Evolutionary conservation across 2,329 filamentous ascomycete species (phyloP).

Genomic region (Orbilia blumenaviensis): DNA sequence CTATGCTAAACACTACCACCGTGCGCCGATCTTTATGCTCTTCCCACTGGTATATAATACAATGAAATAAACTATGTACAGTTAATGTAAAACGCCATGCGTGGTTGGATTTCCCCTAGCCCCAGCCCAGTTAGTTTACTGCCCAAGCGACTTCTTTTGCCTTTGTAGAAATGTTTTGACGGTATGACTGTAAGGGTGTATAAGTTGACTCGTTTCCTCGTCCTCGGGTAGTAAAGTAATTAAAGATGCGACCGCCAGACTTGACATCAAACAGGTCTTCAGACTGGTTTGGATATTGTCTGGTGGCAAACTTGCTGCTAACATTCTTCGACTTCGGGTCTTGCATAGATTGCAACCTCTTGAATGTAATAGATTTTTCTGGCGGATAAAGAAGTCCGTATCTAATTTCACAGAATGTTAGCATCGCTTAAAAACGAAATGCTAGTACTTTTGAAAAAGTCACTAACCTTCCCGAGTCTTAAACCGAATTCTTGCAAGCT

Average conservation of each 20-base stretch:
- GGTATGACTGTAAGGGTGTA: conserved; percentile 50
- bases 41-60: conserved; percentile 30
- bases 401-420: conserved; percentile 15
- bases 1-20: conserved; percentile 20
- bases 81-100: not conserved
- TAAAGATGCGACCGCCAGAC: conserved; percentile 42
- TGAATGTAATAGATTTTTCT: conserved; percentile 33
- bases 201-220: conserved; percentile 51
- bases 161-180: conserved; percentile 45
- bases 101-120: not conserved
- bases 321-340: conserved; percentile 33
- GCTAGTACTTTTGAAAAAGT: not conserved
- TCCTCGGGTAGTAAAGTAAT: conserved; percentile 43
- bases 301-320: conserved; percentile 35
- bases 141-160: conserved; percentile 21
- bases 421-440: not conserved
- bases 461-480: conserved; percentile 46
- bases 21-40: conserved; percentile 37
- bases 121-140: not conserved
- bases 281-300: conserved; percentile 47
- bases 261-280: conserved; percentile 46
- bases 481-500: conserved; percentile 42
- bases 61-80: conserved; percentile 45
- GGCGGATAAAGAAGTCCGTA: conserved; percentile 40
- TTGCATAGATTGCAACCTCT: conserved; percentile 42